A percentile compares a stretch with the other conserved stretches of the same genome.
Evolutionary conservation across 2,329 filamentous ascomycete genomes (phyloP).

Genomic region (Teratosphaeria epicoccoides): DNA sequence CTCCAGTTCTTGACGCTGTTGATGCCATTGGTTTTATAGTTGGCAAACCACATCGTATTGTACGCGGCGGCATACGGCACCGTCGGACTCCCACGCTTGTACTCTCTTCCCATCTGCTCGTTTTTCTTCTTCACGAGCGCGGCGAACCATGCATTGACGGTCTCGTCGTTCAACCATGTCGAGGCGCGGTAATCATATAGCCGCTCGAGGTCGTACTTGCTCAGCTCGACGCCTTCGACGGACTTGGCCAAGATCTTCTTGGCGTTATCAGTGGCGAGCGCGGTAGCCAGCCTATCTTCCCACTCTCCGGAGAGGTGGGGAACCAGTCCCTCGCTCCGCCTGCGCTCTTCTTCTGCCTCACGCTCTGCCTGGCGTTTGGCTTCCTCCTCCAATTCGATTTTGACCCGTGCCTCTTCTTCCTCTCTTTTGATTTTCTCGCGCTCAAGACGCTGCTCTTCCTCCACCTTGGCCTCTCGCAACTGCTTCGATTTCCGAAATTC

Average conservation of each 20-base stretch:
- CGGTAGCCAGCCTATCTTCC: conserved; percentile 28
- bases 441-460: not conserved
- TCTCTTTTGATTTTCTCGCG: not conserved
- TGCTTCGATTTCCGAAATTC: not conserved
- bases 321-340: conserved; percentile 10
- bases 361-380: not conserved
- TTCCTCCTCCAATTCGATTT: not conserved
- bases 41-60: conserved; percentile 56
- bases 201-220: conserved; percentile 51
- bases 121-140: conserved; percentile 50
- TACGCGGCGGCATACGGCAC: conserved; percentile 52
- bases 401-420: not conserved
- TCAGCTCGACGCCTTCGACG: conserved; percentile 34
- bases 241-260: conserved; percentile 20
- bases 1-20: conserved; percentile 47
- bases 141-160: conserved; percentile 56
- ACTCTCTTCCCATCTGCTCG: conserved; percentile 42
- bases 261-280: conserved; percentile 19
- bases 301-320: conserved; percentile 29
- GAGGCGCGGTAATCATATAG: conserved; percentile 30
- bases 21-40: conserved; percentile 40
- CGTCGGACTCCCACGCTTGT: conserved; percentile 30
- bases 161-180: conserved; percentile 65
- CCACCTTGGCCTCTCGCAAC: not conserved
- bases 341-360: not conserved